phyloP scores from a whole-genome alignment of 768 basidiomycete genomes.

The Dendrothele bispora region DNA sequence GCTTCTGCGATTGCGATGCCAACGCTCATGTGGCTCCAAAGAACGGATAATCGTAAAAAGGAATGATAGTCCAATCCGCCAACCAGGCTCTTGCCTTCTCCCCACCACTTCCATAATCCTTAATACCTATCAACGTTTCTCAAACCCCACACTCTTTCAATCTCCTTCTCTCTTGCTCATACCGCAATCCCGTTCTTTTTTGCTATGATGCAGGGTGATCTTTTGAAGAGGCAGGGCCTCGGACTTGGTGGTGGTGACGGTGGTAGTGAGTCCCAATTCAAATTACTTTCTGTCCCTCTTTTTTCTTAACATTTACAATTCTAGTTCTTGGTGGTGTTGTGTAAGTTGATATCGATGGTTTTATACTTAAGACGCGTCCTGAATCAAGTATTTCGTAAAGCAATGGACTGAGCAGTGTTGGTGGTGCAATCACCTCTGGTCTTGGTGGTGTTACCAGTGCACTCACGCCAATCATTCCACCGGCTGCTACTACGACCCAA shows the following conservation, averaged over 20 bases:
- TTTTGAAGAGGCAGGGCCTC: slow-evolving; percentile 8
- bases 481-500: slow-evolving; percentile 1
- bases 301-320: not conserved
- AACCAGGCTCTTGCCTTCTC: too few species aligned
- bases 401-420: not conserved
- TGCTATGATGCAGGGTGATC: too few species aligned
- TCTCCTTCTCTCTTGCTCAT: too few species aligned
- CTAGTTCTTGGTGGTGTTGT: slow-evolving; percentile 1
- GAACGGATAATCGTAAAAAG: too few species aligned
- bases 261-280: too few species aligned
- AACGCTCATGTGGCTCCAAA: too few species aligned
- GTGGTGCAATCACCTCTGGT: slow-evolving; percentile 5
- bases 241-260: slow-evolving; percentile 3
- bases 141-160: too few species aligned
- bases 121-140: too few species aligned
- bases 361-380: not conserved
- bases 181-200: too few species aligned
- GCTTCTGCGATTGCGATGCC: too few species aligned
- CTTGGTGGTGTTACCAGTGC: slow-evolving; percentile 5
- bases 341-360: not conserved
- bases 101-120: too few species aligned
- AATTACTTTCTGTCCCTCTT: not conserved
- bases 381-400: not conserved
- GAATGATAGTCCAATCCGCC: too few species aligned
- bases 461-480: not conserved